Evolutionary conservation across 345 rosid species (phyloP).

Genomic region (Diplotaxis tenuifolia): DNA sequence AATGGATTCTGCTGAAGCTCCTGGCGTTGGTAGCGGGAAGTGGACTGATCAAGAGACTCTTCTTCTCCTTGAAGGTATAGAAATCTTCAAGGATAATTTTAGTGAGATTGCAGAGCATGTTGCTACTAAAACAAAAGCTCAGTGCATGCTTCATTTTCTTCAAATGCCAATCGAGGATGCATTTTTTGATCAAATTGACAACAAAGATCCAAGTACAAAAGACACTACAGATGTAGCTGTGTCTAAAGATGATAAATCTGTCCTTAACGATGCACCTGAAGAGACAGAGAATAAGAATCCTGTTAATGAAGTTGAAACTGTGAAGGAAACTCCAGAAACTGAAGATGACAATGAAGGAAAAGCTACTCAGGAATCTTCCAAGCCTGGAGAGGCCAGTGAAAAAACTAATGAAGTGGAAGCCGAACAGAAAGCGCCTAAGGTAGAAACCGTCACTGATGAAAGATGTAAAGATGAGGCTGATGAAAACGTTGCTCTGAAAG

Average conservation of each 20-base stretch:
- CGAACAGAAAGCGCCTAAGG: conserved; percentile 41
- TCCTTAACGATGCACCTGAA: conserved; percentile 54
- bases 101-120: conserved; percentile 99
- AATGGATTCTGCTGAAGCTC: conserved; percentile 90
- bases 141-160: conserved; percentile 95
- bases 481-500: conserved; percentile 64
- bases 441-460: conserved; percentile 43
- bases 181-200: conserved; percentile 57
- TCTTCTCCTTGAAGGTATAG: conserved; percentile 95
- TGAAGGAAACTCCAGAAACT: conserved; percentile 52
- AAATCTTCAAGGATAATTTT: conserved; percentile 95
- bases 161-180: conserved; percentile 97
- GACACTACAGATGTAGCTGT: conserved; percentile 46
- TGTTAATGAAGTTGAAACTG: conserved; percentile 53
- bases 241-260: conserved; percentile 41
- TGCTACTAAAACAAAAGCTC: conserved; percentile 94
- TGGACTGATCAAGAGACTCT: conserved; percentile 99
- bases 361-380: conserved; percentile 40
- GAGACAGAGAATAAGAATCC: conserved; percentile 46
- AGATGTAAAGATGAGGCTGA: conserved; percentile 38
- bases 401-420: conserved; percentile 36
- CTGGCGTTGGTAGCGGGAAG: conserved; percentile 78
- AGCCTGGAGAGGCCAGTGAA: conserved; percentile 44
- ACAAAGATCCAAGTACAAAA: conserved; percentile 43
- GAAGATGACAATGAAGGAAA: conserved; percentile 53